Conservation (phyloP, 192 early-diverging fungal genomes). For the Backusella parvicylindrica region DNA sequence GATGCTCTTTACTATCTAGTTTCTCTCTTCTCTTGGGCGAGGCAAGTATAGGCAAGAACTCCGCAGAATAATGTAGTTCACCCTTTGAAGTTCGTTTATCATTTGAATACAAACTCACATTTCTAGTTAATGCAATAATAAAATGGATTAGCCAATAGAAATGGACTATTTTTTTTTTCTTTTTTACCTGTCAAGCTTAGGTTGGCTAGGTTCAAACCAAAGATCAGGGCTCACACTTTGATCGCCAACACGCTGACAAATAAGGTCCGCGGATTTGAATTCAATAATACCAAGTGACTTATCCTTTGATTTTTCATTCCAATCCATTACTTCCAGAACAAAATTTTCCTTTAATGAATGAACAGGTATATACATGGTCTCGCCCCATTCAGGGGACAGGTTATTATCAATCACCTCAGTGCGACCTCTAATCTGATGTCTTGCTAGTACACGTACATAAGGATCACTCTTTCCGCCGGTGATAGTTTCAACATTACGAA, state of each 20-base stretch:
- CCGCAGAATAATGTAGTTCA: constrained; percentile 32
- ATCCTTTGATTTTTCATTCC: constrained; percentile 70
- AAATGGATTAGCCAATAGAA: not conserved
- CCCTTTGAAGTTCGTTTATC: constrained; percentile 29
- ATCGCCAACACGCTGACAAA: constrained; percentile 18
- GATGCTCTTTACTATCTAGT: not conserved
- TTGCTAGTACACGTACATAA: constrained; percentile 64
- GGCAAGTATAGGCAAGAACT: constrained; percentile 31
- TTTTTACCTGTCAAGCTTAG: constrained; percentile 25
- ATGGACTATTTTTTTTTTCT: not conserved
- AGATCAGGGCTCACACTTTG: constrained; percentile 16
- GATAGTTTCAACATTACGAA: constrained; percentile 37
- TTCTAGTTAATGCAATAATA: constrained; percentile 18
- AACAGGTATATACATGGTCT: constrained; percentile 70
- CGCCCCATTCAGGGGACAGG: constrained; percentile 80
- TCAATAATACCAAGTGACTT: constrained; percentile 62
- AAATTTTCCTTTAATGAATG: constrained; percentile 66
- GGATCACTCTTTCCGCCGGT: constrained; percentile 74
- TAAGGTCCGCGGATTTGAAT: constrained; percentile 14
- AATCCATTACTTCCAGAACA: constrained; percentile 72
- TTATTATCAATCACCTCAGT: constrained; percentile 68
- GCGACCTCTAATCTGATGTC: constrained; percentile 51
- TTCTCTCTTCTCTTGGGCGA: not conserved
- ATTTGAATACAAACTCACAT: constrained; percentile 20
- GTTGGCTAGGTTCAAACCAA: constrained; percentile 22